A percentile compares a stretch with the other conserved stretches of the same genome.
These are phyloP conservation scores for Penium margaritaceum DNA, from an alignment of 139 green algal species.

Conservation along the genomic window DNA sequence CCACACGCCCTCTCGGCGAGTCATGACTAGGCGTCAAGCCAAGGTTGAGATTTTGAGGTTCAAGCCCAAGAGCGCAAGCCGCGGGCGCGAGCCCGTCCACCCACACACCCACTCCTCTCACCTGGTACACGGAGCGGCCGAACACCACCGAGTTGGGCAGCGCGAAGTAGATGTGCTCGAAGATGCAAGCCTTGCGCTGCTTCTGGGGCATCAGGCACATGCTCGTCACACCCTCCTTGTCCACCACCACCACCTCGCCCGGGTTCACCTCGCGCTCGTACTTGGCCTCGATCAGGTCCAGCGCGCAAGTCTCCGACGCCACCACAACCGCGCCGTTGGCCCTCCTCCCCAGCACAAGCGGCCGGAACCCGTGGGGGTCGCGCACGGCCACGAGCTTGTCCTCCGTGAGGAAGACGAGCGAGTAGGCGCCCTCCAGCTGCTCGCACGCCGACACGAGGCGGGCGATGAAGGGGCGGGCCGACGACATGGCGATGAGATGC, in stretches of 20 bases:
- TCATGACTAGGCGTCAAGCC: too few relatives aligned
- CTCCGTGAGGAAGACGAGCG: conserved; percentile 78
- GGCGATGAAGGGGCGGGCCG: conserved; percentile 35
- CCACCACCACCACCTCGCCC: conserved; percentile 93
- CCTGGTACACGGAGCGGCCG: conserved; percentile 89
- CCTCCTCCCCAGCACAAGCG: conserved; percentile 75
- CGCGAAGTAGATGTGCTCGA: conserved; percentile 99
- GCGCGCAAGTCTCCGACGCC: conserved; percentile 91
- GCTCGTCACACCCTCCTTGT: conserved; percentile 65
- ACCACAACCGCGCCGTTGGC: conserved; percentile 59
- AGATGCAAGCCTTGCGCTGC: conserved; percentile 81
- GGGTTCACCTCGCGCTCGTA: conserved; percentile 74
- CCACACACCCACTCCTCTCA: neutral
- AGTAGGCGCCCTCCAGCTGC: conserved; percentile 82
- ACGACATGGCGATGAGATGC: conserved; percentile 66
- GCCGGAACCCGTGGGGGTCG: conserved; percentile 88
- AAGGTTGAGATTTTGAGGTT: too few relatives aligned
- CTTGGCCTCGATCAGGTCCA: conserved; percentile 89
- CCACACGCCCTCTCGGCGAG: too few relatives aligned
- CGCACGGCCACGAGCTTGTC: conserved; percentile 92
- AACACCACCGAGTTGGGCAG: conserved; percentile 82
- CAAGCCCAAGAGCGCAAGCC: too few relatives aligned
- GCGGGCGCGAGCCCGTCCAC: too few relatives aligned
- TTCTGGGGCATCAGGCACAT: conserved; percentile 53
- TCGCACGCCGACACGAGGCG: conserved; percentile 55